Percentiles rank a stretch among this genome's conserved stretches.
These are phyloP conservation scores for Aegilops speltoides DNA, from an alignment of 176 grass and related monocot species.

Conservation along the genomic window DNA sequence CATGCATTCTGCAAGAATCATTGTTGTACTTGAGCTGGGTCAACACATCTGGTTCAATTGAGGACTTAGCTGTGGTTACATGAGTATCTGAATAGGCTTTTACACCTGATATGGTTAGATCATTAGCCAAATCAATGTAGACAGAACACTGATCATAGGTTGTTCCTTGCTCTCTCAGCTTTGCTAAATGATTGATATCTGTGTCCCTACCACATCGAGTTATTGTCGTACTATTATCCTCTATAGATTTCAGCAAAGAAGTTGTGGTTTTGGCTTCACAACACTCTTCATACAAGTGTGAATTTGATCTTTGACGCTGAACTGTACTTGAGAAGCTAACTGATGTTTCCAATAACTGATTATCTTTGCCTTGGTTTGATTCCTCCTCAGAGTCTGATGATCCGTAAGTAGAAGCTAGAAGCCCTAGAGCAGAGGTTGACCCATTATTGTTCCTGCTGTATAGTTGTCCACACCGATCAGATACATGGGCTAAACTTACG, in stretches of 20 bases:
- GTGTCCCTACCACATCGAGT: constrained; percentile 27
- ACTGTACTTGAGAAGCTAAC: constrained; percentile 19
- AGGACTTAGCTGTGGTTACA: constrained; percentile 35
- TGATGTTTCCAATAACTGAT: constrained; percentile 21
- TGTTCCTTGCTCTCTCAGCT: constrained; percentile 28
- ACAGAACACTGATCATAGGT: constrained; percentile 21
- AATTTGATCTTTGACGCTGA: constrained; percentile 25
- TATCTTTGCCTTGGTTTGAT: constrained; percentile 20
- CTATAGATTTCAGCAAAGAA: constrained; percentile 21
- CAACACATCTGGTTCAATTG: constrained; percentile 39
- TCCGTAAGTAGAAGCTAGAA: constrained; percentile 87
- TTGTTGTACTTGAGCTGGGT: constrained; percentile 60
- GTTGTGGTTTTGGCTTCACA: constrained; percentile 27
- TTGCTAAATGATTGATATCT: constrained; percentile 33
- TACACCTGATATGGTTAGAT: constrained; percentile 30
- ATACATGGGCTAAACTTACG: constrained; percentile 48
- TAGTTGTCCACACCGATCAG: constrained; percentile 47
- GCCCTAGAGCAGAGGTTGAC: constrained; percentile 67
- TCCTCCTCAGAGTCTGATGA: constrained; percentile 80
- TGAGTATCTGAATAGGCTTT: constrained; percentile 25
- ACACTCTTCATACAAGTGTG: constrained; percentile 34
- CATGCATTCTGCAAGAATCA: constrained; percentile 94
- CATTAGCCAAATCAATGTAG: constrained; percentile 33
- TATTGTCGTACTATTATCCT: constrained; percentile 22
- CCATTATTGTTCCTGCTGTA: constrained; percentile 38